Percentiles rank a stretch among this genome's conserved stretches.
phyloP scores from a whole-genome alignment of 169 alveolate species.

The Eimeria sp. region DNA sequence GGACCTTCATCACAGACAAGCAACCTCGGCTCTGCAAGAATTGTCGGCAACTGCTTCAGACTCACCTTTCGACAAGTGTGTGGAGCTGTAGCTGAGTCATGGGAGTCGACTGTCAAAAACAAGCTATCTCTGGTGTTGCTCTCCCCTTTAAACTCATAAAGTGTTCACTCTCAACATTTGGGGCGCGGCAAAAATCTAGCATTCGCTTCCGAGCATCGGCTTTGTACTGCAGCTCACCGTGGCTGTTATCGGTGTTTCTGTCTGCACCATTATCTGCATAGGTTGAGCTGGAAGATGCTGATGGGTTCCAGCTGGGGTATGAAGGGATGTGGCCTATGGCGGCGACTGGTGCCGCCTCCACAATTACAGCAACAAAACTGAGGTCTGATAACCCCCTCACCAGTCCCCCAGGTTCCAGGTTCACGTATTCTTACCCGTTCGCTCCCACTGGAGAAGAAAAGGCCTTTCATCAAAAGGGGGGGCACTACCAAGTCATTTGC shows the following conservation, averaged over 20 bases:
- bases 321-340: slow-evolving; percentile 61
- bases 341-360: slow-evolving; percentile 25
- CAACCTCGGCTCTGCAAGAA: slow-evolving; percentile 45
- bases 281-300: slow-evolving; percentile 36
- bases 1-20: slow-evolving; percentile 57
- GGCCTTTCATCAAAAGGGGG: slow-evolving; percentile 36
- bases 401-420: slow-evolving; percentile 25
- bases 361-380: slow-evolving; percentile 41
- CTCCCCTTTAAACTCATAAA: background rate
- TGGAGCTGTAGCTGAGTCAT: background rate
- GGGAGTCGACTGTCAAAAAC: background rate
- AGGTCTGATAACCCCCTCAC: slow-evolving; percentile 47
- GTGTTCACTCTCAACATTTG: background rate
- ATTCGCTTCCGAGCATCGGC: background rate
- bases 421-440: slow-evolving; percentile 59
- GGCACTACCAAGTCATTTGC: slow-evolving; percentile 60
- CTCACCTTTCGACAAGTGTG: slow-evolving; percentile 61
- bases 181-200: background rate
- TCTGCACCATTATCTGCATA: background rate
- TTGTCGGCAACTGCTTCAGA: slow-evolving; percentile 46
- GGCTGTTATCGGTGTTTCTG: background rate
- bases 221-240: background rate
- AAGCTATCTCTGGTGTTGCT: background rate
- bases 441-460: slow-evolving; percentile 13
- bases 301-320: slow-evolving; percentile 51